Percentiles rank a stretch among this genome's conserved stretches.
Evolutionary conservation across 176 grass and related monocot species (phyloP).

Genomic region (Phoenix dactylifera): DNA sequence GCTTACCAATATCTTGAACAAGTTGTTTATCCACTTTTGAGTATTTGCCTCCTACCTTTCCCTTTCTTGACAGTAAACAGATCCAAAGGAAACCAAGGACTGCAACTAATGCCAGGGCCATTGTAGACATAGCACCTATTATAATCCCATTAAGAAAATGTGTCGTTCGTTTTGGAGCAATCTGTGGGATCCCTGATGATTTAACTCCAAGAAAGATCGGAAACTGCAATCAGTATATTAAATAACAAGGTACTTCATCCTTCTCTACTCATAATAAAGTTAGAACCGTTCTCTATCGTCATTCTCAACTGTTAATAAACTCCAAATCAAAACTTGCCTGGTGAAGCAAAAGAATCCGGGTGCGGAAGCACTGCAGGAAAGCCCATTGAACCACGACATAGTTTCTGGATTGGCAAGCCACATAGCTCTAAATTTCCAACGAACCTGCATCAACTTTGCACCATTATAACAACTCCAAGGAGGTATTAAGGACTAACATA

Average conservation of each 20-base stretch:
- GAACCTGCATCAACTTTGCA: slow-evolving; percentile 44
- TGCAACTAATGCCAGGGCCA: slow-evolving; percentile 61
- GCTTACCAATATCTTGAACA: slow-evolving; percentile 48
- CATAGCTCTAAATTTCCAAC: slow-evolving; percentile 95
- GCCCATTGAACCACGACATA: slow-evolving; percentile 63
- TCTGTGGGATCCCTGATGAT: slow-evolving; percentile 45
- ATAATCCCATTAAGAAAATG: slow-evolving; percentile 88
- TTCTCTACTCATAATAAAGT: too few species aligned
- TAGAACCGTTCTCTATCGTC: too few species aligned
- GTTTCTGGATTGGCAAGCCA: slow-evolving; percentile 71
- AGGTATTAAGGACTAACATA: too few species aligned
- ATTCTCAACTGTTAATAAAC: too few species aligned
- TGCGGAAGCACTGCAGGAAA: slow-evolving; percentile 87
- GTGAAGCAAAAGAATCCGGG: slow-evolving; percentile 44
- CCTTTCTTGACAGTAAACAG: slow-evolving; percentile 84
- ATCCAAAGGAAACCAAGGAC: slow-evolving; percentile 81
- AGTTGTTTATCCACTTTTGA: slow-evolving; percentile 67
- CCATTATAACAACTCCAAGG: slow-evolving; percentile 6
- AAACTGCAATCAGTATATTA: background rate
- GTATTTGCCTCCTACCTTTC: slow-evolving; percentile 47
- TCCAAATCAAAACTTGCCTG: slow-evolving; percentile 33
- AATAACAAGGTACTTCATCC: background rate
- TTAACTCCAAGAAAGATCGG: background rate
- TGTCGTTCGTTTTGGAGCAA: slow-evolving; percentile 45
- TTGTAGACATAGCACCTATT: slow-evolving; percentile 89